phyloP scores from a whole-genome alignment of 805 yeast genomes.

The Spathaspora arborariae region DNA sequence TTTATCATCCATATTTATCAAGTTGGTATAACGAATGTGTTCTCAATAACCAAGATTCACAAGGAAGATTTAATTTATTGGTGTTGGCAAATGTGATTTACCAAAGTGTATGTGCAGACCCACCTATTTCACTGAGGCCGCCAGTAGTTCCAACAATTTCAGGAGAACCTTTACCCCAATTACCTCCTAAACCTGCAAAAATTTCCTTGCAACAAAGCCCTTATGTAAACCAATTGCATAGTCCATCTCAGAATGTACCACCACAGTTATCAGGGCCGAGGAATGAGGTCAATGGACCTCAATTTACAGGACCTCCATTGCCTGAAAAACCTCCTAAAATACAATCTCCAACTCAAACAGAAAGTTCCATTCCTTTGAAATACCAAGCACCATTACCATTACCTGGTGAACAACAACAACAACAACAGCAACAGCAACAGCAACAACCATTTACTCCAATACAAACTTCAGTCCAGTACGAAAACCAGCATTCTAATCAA shows the following conservation, averaged over 20 bases:
- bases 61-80: slow-evolving; percentile 22
- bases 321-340: slow-evolving; percentile 17
- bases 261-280: not conserved
- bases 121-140: slow-evolving; percentile 42
- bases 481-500: not conserved
- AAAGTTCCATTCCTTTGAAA: slow-evolving; percentile 18
- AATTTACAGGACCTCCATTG: slow-evolving; percentile 21
- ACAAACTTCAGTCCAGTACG: not conserved
- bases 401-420: slow-evolving; percentile 11
- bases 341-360: not conserved
- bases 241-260: not conserved
- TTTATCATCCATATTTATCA: slow-evolving; percentile 67
- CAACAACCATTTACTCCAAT: too few species aligned
- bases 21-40: slow-evolving; percentile 43
- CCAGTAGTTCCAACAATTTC: slow-evolving; percentile 1
- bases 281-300: slow-evolving; percentile 3
- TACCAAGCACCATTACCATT: slow-evolving; percentile 31
- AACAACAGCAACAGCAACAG: not conserved
- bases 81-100: slow-evolving; percentile 28
- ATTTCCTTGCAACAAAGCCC: not conserved
- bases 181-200: slow-evolving; percentile 22
- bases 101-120: slow-evolving; percentile 34
- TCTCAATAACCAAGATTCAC: slow-evolving; percentile 5
- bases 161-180: slow-evolving; percentile 11
- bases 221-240: not conserved